Evolutionary conservation across 257 asterid genomes (phyloP).

Genomic region (Cinchona pubescens): DNA sequence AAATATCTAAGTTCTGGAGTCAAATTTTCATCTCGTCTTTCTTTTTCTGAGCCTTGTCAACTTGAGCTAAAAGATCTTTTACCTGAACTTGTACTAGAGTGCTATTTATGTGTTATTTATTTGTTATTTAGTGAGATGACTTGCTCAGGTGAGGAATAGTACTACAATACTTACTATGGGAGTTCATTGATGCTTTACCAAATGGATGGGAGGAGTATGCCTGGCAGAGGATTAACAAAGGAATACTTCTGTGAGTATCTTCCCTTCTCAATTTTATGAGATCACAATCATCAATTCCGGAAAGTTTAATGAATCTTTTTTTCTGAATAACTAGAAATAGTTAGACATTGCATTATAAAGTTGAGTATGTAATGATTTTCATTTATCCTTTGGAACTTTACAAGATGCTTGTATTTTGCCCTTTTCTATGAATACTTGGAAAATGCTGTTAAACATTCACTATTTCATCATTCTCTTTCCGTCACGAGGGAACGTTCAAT

Average conservation of each 20-base stretch:
- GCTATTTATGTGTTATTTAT: slow-evolving; percentile 44
- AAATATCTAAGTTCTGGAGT: neutral
- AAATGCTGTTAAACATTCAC: neutral
- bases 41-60: neutral
- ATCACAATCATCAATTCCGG: neutral
- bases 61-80: neutral
- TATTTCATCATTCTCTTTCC: neutral
- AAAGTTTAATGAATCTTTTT: no score
- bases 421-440: no score
- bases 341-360: neutral
- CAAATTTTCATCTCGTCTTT: neutral
- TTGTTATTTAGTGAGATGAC: slow-evolving; percentile 72
- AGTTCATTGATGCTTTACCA: slow-evolving; percentile 91
- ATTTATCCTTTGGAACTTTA: neutral
- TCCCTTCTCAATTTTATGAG: slow-evolving; percentile 3
- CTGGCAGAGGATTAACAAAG: slow-evolving; percentile 94
- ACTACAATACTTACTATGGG: slow-evolving; percentile 83
- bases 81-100: slow-evolving; percentile 5
- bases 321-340: no score
- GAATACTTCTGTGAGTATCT: slow-evolving; percentile 74
- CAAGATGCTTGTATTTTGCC: neutral
- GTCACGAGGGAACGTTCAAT: no score
- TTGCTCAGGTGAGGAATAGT: slow-evolving; percentile 94
- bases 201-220: slow-evolving; percentile 98
- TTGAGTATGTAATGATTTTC: neutral